A percentile compares a stretch with the other conserved stretches of the same genome.
Conservation (phyloP, 2,329 filamentous ascomycete species). For the Cercospora janseana region DNA sequence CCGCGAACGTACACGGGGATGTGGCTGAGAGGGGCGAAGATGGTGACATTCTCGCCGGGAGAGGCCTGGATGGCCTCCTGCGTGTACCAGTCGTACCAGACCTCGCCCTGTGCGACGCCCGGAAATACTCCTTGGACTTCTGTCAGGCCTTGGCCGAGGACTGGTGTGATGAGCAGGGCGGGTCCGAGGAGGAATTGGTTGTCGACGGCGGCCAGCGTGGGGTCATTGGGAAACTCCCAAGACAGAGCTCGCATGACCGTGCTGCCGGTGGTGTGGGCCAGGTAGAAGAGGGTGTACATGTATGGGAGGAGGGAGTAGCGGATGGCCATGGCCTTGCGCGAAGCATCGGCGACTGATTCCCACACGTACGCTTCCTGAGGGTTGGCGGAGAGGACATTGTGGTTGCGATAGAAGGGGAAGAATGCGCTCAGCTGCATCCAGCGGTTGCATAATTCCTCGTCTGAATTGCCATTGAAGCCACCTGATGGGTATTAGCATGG, state of each 20-base stretch:
- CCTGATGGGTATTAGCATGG: too few relatives aligned
- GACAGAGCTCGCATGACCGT: slow-evolving; percentile 71
- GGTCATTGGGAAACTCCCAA: slow-evolving; percentile 74
- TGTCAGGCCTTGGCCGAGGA: slow-evolving; percentile 60
- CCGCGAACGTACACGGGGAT: slow-evolving; percentile 72
- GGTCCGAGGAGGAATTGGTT: slow-evolving; percentile 70
- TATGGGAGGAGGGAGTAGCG: slow-evolving; percentile 71
- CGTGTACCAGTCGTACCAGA: slow-evolving; percentile 83
- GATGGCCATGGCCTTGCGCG: slow-evolving; percentile 65
- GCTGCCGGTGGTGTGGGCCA: slow-evolving; percentile 62
- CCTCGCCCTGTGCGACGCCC: slow-evolving; percentile 56
- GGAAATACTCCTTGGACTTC: slow-evolving; percentile 69
- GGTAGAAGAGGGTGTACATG: slow-evolving; percentile 71
- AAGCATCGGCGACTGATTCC: slow-evolving; percentile 63
- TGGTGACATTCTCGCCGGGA: slow-evolving; percentile 58
- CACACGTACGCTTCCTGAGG: slow-evolving; percentile 71
- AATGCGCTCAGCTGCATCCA: slow-evolving; percentile 56
- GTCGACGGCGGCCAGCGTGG: slow-evolving; percentile 63
- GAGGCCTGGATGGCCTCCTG: slow-evolving; percentile 54
- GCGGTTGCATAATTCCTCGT: slow-evolving; percentile 32
- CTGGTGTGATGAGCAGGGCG: slow-evolving; percentile 65
- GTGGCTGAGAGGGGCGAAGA: slow-evolving; percentile 61
- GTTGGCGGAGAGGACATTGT: slow-evolving; percentile 62
- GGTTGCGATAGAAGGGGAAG: slow-evolving; percentile 76
- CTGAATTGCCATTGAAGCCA: slow-evolving; percentile 33